Evolutionary conservation across 2,329 filamentous ascomycete genomes (phyloP).

Genomic region (Aspergillus ustus): DNA sequence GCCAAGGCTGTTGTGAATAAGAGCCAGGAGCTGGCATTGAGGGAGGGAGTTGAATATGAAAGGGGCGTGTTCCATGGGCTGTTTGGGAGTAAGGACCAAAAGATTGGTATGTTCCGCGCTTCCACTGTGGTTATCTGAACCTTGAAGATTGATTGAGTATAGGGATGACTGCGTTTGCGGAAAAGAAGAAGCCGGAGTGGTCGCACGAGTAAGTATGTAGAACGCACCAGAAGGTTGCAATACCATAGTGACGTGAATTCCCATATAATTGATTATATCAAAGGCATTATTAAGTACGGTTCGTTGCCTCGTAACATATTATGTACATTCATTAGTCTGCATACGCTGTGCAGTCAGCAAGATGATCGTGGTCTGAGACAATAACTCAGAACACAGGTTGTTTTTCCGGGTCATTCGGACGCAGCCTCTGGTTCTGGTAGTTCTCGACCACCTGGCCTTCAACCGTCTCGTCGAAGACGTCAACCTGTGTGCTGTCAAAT

Average conservation of each 20-base stretch:
- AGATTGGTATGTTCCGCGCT: conserved; percentile 69
- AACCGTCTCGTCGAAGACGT: conserved; percentile 56
- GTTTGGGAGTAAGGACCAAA: conserved; percentile 95
- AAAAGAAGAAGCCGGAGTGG: conserved; percentile 95
- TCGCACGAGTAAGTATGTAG: conserved; percentile 66
- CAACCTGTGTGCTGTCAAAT: conserved; percentile 64
- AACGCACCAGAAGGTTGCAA: background rate
- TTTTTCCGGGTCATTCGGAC: conserved; percentile 59
- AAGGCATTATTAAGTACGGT: conserved; percentile 13
- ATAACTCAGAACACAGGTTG: conserved; percentile 16
- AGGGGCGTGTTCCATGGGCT: conserved; percentile 87
- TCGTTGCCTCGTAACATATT: conserved; percentile 25
- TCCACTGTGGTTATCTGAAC: background rate
- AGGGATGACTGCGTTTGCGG: conserved; percentile 88
- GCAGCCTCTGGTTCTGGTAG: conserved; percentile 49
- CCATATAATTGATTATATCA: conserved; percentile 7
- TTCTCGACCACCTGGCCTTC: conserved; percentile 34
- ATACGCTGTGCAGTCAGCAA: conserved; percentile 4
- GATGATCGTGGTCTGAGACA: background rate
- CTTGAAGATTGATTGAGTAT: conserved; percentile 20
- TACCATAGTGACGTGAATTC: background rate
- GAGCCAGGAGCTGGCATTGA: conserved; percentile 86
- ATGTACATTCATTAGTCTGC: conserved; percentile 26
- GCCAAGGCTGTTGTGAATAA: conserved; percentile 99
- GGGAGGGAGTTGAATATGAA: conserved; percentile 95